A percentile compares a stretch with the other conserved stretches of the same genome.
Conservation (phyloP, 2,329 filamentous ascomycete genomes). For the Byssochlamys sp. region DNA sequence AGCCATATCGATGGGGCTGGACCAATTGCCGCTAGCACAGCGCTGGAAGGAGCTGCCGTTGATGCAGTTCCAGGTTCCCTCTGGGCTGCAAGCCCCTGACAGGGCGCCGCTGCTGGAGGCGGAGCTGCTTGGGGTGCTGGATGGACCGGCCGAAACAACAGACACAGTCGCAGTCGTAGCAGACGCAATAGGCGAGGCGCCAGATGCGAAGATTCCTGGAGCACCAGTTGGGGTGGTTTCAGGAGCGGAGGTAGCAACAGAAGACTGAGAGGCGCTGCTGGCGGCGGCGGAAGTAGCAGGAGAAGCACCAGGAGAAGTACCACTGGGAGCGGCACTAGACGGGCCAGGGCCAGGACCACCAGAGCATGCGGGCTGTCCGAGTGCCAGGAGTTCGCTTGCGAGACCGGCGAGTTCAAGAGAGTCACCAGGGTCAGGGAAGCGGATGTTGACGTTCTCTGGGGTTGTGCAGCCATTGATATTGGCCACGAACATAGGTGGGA, state of each 20-base stretch:
- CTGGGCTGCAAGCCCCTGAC: constrained; percentile 40
- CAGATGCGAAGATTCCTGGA: constrained; percentile 1
- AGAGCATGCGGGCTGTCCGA: constrained; percentile 19
- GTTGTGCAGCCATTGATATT: constrained; percentile 59
- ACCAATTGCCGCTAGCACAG: constrained; percentile 53
- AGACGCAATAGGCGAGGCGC: constrained; percentile 1
- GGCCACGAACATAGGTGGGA: constrained; percentile 67
- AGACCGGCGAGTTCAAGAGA: constrained; percentile 44
- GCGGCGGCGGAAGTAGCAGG: constrained; percentile 13
- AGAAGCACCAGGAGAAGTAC: constrained; percentile 7
- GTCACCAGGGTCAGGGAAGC: constrained; percentile 60
- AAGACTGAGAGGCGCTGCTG: constrained; percentile 6
- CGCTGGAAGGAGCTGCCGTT: constrained; percentile 50
- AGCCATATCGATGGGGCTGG: constrained; percentile 41
- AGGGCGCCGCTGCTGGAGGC: constrained; percentile 22
- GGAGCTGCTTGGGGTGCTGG: constrained; percentile 15
- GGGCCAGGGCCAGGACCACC: constrained; percentile 13
- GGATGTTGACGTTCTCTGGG: constrained; percentile 45
- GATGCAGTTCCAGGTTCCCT: constrained; percentile 53
- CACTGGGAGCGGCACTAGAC: constrained; percentile 8
- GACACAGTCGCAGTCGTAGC: constrained; percentile 3
- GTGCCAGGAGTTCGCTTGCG: constrained; percentile 24
- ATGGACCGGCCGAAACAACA: constrained; percentile 3
- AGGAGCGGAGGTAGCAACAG: constrained; percentile 2
- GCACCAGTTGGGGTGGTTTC: constrained; percentile 4